Percentiles rank a stretch among this genome's conserved stretches.
Evolutionary conservation across 805 yeast species (phyloP).

Genomic region (Wickerhamiella alocasiicola): DNA sequence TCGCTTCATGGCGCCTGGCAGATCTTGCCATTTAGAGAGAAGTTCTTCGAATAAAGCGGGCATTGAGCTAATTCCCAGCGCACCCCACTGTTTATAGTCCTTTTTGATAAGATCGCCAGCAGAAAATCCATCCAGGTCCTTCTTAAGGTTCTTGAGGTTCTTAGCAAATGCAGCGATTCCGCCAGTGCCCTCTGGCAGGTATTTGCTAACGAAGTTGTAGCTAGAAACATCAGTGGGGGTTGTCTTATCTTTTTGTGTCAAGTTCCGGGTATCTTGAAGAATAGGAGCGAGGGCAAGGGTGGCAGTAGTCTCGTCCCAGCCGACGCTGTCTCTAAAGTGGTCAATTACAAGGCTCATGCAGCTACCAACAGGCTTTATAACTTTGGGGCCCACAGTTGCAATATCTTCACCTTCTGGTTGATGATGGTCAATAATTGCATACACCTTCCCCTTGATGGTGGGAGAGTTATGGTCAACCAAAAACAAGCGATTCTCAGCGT

Average conservation of each 20-base stretch:
- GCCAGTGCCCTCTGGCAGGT: conserved; percentile 22
- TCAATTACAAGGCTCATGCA: conserved; percentile 64
- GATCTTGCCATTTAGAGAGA: conserved; percentile 20
- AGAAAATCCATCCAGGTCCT: conserved; percentile 48
- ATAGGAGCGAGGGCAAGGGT: conserved; percentile 53
- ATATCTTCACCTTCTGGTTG: conserved; percentile 42
- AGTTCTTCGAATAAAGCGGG: conserved; percentile 54
- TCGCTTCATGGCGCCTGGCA: conserved; percentile 23
- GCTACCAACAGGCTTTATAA: conserved; percentile 56
- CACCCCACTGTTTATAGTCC: conserved; percentile 68
- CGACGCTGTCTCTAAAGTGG: conserved; percentile 35
- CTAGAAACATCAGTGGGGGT: conserved; percentile 46
- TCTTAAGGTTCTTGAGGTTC: conserved; percentile 39
- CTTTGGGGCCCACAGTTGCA: conserved; percentile 40
- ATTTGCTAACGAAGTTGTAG: conserved; percentile 28
- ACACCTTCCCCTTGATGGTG: conserved; percentile 31
- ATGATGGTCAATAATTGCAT: conserved; percentile 78
- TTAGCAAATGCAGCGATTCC: conserved; percentile 9
- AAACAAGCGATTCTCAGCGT: conserved; percentile 28
- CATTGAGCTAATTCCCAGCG: conserved; percentile 66
- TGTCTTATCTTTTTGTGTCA: conserved; percentile 38
- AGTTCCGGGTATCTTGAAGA: conserved; percentile 61
- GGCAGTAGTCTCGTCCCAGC: conserved; percentile 27
- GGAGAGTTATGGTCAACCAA: conserved; percentile 56
- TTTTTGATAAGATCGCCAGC: conserved; percentile 55